Evolutionary conservation across 2,329 filamentous ascomycete species (phyloP).

Genomic region (Colletotrichum eleusines): DNA sequence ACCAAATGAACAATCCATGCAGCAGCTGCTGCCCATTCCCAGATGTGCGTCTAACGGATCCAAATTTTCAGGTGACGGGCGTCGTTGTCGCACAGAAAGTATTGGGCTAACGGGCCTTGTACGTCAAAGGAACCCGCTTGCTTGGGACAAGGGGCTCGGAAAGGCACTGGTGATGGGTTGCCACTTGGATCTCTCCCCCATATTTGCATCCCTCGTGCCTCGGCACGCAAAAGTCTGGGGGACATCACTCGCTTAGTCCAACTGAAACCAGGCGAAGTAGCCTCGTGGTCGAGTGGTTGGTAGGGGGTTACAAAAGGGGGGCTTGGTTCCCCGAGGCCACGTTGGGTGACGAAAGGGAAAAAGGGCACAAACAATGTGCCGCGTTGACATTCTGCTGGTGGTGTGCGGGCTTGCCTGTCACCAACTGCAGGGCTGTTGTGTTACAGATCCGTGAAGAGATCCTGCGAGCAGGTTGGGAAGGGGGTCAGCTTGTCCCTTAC

Average conservation of each 20-base stretch:
- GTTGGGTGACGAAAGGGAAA: background rate
- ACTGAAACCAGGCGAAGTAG: background rate
- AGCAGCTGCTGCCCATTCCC: background rate
- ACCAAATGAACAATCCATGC: background rate
- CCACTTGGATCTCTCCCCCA: background rate
- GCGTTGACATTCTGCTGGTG: conserved; percentile 9
- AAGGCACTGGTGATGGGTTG: background rate
- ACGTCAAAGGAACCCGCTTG: background rate
- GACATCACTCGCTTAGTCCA: background rate
- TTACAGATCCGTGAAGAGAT: conserved; percentile 2
- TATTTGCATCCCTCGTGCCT: background rate
- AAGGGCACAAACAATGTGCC: background rate
- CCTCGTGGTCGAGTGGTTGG: background rate
- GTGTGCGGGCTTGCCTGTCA: background rate
- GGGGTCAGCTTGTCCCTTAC: background rate
- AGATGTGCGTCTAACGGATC: background rate
- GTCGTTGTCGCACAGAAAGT: background rate
- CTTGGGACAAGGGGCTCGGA: background rate
- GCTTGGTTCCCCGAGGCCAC: background rate
- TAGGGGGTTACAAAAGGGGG: background rate
- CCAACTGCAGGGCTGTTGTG: conserved; percentile 2
- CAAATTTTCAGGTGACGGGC: background rate
- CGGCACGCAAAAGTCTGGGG: background rate
- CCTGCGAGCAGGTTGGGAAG: conserved; percentile 1
- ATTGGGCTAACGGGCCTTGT: background rate